Evolutionary conservation across 2,329 filamentous ascomycete genomes (phyloP).

Genomic region (Pseudocercospora musae): DNA sequence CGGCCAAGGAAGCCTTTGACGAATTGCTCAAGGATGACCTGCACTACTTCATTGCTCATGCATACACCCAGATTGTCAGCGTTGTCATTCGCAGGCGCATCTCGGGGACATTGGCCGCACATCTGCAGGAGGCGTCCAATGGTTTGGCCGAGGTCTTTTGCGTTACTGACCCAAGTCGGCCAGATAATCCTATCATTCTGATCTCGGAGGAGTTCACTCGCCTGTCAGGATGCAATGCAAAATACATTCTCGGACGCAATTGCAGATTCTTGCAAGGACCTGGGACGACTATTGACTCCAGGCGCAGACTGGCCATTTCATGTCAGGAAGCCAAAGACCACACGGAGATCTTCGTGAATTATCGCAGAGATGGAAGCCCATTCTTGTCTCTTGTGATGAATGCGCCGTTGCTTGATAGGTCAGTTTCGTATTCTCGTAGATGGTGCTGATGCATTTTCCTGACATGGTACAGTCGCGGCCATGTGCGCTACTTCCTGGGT

Average conservation of each 20-base stretch:
- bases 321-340: conserved; percentile 62
- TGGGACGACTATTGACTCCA: conserved; percentile 61
- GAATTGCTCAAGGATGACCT: conserved; percentile 63
- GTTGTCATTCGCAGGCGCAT: conserved; percentile 64
- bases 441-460: conserved; percentile 46
- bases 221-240: conserved; percentile 70
- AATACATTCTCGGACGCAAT: conserved; percentile 70
- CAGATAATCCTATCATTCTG: conserved; percentile 73
- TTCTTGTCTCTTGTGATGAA: conserved; percentile 77
- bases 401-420: conserved; percentile 62
- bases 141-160: conserved; percentile 74
- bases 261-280: conserved; percentile 76
- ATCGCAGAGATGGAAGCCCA: conserved; percentile 67
- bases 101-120: conserved; percentile 60
- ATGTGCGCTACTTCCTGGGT: conserved; percentile 66
- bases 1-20: conserved; percentile 59
- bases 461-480: conserved; percentile 54
- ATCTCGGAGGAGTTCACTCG: conserved; percentile 72
- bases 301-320: conserved; percentile 60
- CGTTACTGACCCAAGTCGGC: conserved; percentile 67
- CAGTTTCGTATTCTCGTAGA: background rate
- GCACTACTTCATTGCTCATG: conserved; percentile 66
- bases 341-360: conserved; percentile 72
- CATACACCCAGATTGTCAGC: conserved; percentile 65
- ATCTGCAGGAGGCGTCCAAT: conserved; percentile 65